Base-by-base conservation (phyloP, 2,329 filamentous ascomycete genomes). In the Sporothrix dimorphospora region DNA sequence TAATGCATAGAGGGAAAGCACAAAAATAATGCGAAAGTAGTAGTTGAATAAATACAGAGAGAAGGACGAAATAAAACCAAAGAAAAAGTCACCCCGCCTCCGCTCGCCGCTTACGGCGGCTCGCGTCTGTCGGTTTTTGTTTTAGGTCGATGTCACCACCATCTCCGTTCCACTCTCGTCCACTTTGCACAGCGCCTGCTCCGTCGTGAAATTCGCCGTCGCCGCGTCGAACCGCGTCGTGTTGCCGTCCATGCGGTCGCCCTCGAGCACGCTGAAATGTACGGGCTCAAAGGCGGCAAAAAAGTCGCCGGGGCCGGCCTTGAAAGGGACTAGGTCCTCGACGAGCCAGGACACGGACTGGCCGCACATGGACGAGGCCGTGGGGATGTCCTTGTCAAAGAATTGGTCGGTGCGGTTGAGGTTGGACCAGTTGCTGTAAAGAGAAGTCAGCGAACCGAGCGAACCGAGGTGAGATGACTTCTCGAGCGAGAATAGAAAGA, bases 251-350 rank as follows among this genome's bases (percentile, higher is more conserved):
- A 67, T 63, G 19, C 19, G 24, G 16, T 53, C 40, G 59, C 72
- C 70, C 38, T 72, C 67, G 4, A 72, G 59, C 0, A 67, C 16
- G 1, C 12, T 24, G 42, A 73, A 72, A 21, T 67, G 71, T n/a
- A 74, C 69, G 4, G 73, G 69, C 69, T 73, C 66, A n/a, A 73
- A 74, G 5, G 69, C 66, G 12, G 73, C 71, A 34, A 74, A 74
- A 38, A 45, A 74, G 34, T 74, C 73, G 51, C 71, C 73, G 3
- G 71, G 53, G 4, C 30, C 30, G 12, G 69, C 40, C 24, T 72
- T 49, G 16, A 24, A 42, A 12, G 73, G 73, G 16, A 72, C 71
- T 59, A 74, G 27, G 59, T 74, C 73, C 45, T 74, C 71, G 66
- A 74, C 73, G 40, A 71, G 65, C 71, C 73, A 74, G 16, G 73